Evolutionary conservation across 345 rosid genomes (phyloP).

Genomic region (Raphanus sativus): DNA sequence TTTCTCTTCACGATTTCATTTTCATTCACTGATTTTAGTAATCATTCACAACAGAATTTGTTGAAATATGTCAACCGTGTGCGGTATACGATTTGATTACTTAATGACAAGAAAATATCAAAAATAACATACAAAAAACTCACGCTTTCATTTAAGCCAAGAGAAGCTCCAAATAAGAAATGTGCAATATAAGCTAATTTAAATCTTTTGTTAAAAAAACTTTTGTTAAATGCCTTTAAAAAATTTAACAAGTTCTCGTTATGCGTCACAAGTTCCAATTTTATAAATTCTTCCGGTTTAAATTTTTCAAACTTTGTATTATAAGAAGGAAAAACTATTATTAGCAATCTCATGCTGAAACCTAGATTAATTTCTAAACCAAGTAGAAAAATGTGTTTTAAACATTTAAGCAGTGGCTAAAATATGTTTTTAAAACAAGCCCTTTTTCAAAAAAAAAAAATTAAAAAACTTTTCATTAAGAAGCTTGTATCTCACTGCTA

Average conservation of each 20-base stretch:
- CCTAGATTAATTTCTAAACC: not conserved
- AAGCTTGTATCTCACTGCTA: slow-evolving; percentile 24
- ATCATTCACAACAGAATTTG: slow-evolving; percentile 15
- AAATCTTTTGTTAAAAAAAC: not conserved
- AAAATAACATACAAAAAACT: not conserved
- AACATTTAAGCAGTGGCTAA: not conserved
- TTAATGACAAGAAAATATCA: not conserved
- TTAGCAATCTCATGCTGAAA: not conserved
- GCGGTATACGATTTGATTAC: slow-evolving; percentile 18
- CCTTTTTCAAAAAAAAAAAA: no score
- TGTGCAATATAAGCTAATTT: not conserved
- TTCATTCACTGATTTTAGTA: slow-evolving; percentile 13
- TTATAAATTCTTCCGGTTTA: not conserved
- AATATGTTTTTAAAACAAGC: no score
- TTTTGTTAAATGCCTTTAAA: not conserved
- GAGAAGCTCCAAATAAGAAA: not conserved
- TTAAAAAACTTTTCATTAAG: not conserved
- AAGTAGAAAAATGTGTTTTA: not conserved
- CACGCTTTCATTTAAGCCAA: not conserved
- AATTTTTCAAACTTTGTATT: not conserved
- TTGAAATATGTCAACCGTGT: slow-evolving; percentile 27
- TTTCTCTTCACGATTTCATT: slow-evolving; percentile 33
- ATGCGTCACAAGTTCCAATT: not conserved
- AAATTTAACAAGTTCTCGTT: not conserved
- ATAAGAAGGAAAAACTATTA: not conserved